A percentile compares a stretch with the other conserved stretches of the same genome.
phyloP scores from a whole-genome alignment of 129 eudicot genomes.

The Tagetes erecta region DNA sequence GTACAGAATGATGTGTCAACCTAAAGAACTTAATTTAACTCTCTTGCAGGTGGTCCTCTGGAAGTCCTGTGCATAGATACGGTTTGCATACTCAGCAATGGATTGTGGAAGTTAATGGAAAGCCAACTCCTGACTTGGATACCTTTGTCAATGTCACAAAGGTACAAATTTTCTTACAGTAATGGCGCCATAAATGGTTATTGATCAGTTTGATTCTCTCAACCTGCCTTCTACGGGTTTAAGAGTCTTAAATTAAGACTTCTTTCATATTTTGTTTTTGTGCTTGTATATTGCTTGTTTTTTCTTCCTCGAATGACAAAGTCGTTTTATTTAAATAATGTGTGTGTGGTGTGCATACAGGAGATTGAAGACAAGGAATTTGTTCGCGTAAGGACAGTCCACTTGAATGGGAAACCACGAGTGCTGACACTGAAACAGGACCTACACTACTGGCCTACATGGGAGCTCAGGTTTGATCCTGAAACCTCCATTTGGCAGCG shows the following conservation, averaged over 20 bases:
- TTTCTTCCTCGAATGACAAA: not conserved
- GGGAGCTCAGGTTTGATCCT: conserved; percentile 84
- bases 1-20: conserved; percentile 4
- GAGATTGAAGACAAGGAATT: conserved; percentile 70
- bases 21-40: not conserved
- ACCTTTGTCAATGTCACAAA: conserved; percentile 81
- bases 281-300: not conserved
- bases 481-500: conserved; percentile 77
- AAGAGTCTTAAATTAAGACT: not conserved
- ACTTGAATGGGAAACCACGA: conserved; percentile 80
- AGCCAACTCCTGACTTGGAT: conserved; percentile 88
- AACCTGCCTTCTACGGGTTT: not conserved
- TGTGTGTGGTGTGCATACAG: conserved; percentile 31
- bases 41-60: conserved; percentile 83
- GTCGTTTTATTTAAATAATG: conserved; percentile 1
- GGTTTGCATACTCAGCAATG: conserved; percentile 87
- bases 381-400: conserved; percentile 77
- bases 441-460: conserved; percentile 93
- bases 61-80: conserved; percentile 90
- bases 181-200: too few species aligned
- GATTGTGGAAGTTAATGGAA: conserved; percentile 94
- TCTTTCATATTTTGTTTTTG: not conserved
- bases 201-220: not conserved
- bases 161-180: conserved; percentile 42
- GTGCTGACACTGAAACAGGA: conserved; percentile 96